phyloP scores from a whole-genome alignment of 2,329 filamentous ascomycete genomes.

The Chrysosporium queenslandicum region DNA sequence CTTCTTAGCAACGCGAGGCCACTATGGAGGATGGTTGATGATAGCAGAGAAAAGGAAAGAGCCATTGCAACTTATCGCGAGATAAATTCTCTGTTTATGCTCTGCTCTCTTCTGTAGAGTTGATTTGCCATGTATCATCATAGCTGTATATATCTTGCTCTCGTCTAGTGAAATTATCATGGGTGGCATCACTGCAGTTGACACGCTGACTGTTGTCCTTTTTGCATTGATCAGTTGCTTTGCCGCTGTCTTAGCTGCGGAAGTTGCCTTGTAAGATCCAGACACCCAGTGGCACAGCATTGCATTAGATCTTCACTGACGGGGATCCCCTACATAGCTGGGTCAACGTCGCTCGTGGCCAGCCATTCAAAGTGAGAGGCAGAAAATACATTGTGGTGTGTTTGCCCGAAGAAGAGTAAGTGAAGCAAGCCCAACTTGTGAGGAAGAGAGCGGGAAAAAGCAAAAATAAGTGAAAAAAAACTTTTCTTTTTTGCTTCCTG shows the following conservation, averaged over 20 bases:
- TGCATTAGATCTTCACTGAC: neutral
- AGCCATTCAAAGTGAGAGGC: neutral
- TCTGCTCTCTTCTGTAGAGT: neutral
- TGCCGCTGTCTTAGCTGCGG: neutral
- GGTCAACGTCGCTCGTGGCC: neutral
- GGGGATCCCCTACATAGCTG: neutral
- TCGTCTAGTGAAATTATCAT: neutral
- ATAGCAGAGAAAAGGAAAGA: neutral
- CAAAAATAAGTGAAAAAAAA: neutral
- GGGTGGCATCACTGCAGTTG: neutral
- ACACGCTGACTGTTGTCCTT: neutral
- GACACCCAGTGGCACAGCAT: neutral
- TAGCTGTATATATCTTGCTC: neutral
- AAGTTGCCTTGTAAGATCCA: neutral
- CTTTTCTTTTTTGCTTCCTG: neutral
- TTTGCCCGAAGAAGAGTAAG: neutral
- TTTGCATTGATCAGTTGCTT: neutral
- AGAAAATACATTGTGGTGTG: conserved; percentile 2
- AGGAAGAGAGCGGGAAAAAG: neutral
- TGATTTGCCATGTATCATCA: neutral
- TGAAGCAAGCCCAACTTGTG: neutral
- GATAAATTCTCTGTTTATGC: neutral
- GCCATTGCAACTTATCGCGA: neutral
- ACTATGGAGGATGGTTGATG: neutral
- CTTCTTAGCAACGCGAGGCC: too few relatives aligned